Base-by-base conservation (phyloP, 108 stramenopile genomes). In the Chaetoceros muelleri region DNA sequence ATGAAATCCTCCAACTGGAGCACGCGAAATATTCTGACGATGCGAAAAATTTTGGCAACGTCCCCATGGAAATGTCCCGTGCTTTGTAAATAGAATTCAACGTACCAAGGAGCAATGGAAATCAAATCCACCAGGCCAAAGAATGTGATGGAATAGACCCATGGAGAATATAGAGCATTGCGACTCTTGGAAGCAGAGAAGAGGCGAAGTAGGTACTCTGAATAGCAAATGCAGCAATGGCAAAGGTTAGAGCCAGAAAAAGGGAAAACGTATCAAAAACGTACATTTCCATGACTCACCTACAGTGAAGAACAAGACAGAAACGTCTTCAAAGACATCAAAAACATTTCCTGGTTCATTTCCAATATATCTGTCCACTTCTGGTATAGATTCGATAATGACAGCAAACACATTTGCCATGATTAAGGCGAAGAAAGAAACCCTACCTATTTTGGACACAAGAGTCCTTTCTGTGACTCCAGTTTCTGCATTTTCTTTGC, bases 81-180 rank as follows among this genome's bases (percentile, higher is more conserved):
- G 18, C 44, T 65, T 16, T 74, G 22, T 48, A 90, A 56, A 19
- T 71, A 53, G 46, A 65, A 51, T 64, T 90, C 74, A 20, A 90
- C 61, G 56, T 84, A 95, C 91, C 91, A 95, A 1, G 94, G 94
- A 10, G 73, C 72, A 28, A 89, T 85, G 17, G 87, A 82, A 7
- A 87, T 47, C 3, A 95, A 53, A 57, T 95, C 94, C 28, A 93
- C 89, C 44, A 95, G 78, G n/a, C 94, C 94, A 57, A 89, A 93
- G 65, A 95, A 95, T 18, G 90, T 88, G 29, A 74, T 82, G 2
- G 86, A 73, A 53, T 93, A 95, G 1, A 73, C 66, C 67, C 48
- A 79, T 24, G 82, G 65, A 24, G 83, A 82, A 65, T 78, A 90
- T 24, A 87, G 59, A 16, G 89, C 86, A 47, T 90, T 79, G 18